Percentiles rank a stretch among this genome's conserved stretches.
These are phyloP conservation scores for Populus pruinosa DNA, from an alignment of 345 rosid genomes.

Conservation along the genomic window DNA sequence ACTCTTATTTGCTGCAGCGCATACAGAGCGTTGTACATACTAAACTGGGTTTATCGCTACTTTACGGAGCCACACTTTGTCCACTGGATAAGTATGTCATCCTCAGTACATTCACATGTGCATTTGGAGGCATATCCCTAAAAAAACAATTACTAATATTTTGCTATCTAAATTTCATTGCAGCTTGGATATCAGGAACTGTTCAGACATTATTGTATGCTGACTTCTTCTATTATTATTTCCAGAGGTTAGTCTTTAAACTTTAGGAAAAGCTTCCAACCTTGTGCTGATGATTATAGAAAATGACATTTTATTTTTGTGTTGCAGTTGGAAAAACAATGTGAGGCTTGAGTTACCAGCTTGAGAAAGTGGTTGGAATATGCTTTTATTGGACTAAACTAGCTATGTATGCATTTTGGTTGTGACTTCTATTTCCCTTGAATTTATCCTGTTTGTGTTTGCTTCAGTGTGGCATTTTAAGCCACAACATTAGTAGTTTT, in stretches of 20 bases:
- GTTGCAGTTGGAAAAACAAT: slow-evolving; percentile 83
- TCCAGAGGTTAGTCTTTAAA: slow-evolving; percentile 46
- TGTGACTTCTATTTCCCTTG: background rate
- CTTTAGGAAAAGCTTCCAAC: background rate
- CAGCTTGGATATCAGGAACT: slow-evolving; percentile 84
- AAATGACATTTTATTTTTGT: background rate
- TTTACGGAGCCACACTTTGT: slow-evolving; percentile 53
- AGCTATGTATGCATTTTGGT: background rate
- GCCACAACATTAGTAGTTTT: background rate
- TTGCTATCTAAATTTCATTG: background rate
- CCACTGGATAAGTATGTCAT: slow-evolving; percentile 59
- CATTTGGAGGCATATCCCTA: background rate
- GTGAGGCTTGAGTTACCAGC: slow-evolving; percentile 81
- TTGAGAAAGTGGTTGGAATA: slow-evolving; percentile 19
- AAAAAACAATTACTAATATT: background rate
- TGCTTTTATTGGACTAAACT: background rate
- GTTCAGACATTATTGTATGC: slow-evolving; percentile 72
- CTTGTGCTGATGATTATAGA: background rate
- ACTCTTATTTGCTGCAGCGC: slow-evolving; percentile 39
- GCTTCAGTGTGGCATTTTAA: background rate
- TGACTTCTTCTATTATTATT: slow-evolving; percentile 80
- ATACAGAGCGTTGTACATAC: slow-evolving; percentile 52
- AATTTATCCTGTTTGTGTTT: background rate
- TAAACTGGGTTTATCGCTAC: slow-evolving; percentile 69
- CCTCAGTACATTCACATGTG: background rate